A percentile compares a stretch with the other conserved stretches of the same genome.
These are phyloP conservation scores for Porphyrellus cyaneotinctus DNA, from an alignment of 768 basidiomycete species.

Conservation along the genomic window DNA sequence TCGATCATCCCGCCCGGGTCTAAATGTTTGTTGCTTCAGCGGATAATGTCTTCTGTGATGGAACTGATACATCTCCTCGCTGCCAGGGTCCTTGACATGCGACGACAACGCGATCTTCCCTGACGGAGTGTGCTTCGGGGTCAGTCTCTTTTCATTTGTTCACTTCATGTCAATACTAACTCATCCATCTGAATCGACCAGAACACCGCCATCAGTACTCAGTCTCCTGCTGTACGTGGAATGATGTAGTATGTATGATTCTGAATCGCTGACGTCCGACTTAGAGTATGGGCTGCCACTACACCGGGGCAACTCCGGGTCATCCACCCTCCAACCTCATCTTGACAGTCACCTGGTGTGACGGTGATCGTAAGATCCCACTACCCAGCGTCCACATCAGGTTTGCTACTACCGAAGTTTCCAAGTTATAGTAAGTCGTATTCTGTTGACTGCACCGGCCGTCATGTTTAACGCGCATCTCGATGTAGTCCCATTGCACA, in stretches of 20 bases:
- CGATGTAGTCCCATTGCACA: not conserved
- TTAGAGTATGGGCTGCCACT: not conserved
- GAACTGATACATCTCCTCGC: not conserved
- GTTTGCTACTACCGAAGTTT: not conserved
- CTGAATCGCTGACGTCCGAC: not conserved
- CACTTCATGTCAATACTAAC: not conserved
- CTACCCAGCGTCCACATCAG: not conserved
- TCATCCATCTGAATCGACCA: not conserved
- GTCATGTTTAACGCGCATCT: not conserved
- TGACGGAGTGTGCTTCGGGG: conserved; percentile 1
- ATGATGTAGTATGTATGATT: too few relatives aligned
- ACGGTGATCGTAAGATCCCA: not conserved
- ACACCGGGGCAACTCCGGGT: not conserved
- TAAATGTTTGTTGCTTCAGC: not conserved
- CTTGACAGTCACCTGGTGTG: not conserved
- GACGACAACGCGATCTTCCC: conserved; percentile 7
- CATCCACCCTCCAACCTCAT: not conserved
- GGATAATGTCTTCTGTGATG: not conserved
- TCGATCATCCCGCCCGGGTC: not conserved
- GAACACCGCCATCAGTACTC: not conserved
- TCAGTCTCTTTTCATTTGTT: not conserved
- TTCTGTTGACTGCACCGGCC: not conserved
- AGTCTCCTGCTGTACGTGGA: not conserved
- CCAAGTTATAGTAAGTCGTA: not conserved
- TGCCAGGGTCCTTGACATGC: conserved; percentile 5